These are phyloP conservation scores for Primulina huaijiensis DNA, from an alignment of 257 asterid genomes.

Conservation along the genomic window DNA sequence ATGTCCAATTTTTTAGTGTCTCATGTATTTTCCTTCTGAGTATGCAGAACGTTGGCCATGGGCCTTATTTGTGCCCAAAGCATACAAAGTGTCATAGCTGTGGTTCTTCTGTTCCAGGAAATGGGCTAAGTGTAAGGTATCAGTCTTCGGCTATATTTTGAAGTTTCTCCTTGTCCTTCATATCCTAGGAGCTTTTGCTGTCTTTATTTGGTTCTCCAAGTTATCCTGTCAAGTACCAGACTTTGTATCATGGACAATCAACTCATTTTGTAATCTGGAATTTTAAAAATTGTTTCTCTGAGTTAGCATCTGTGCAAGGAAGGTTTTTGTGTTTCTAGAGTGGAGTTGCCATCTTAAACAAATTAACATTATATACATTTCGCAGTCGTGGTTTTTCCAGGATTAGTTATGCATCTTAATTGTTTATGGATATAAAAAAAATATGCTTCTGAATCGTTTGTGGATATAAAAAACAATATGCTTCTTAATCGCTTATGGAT, in stretches of 20 bases:
- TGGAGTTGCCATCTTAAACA: too few species aligned
- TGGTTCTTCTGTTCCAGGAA: conserved; percentile 87
- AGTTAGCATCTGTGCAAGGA: too few species aligned
- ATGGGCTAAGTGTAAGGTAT: conserved; percentile 91
- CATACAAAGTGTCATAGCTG: conserved; percentile 98
- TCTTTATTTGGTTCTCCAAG: not conserved
- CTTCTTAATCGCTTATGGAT: too few species aligned
- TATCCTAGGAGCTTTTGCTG: not conserved
- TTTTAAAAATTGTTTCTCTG: too few species aligned
- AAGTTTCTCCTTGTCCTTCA: not conserved
- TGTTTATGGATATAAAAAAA: too few species aligned
- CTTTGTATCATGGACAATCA: not conserved
- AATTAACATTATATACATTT: too few species aligned
- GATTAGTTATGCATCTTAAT: too few species aligned
- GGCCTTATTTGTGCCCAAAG: conserved; percentile 91
- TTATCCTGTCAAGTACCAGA: not conserved
- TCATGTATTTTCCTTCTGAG: conserved; percentile 27
- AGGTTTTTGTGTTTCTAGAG: too few species aligned
- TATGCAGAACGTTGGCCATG: conserved; percentile 83
- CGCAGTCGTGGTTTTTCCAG: too few species aligned
- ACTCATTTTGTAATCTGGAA: not conserved
- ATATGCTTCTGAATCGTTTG: too few species aligned
- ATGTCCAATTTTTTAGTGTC: conserved; percentile 13
- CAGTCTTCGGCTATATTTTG: not conserved
- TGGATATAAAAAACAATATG: too few species aligned